Evolutionary conservation across 495 filamentous ascomycete species (phyloP), one percentile per base, ranked within the genome.

Genomic region (Apodospora peruviana): DNA sequence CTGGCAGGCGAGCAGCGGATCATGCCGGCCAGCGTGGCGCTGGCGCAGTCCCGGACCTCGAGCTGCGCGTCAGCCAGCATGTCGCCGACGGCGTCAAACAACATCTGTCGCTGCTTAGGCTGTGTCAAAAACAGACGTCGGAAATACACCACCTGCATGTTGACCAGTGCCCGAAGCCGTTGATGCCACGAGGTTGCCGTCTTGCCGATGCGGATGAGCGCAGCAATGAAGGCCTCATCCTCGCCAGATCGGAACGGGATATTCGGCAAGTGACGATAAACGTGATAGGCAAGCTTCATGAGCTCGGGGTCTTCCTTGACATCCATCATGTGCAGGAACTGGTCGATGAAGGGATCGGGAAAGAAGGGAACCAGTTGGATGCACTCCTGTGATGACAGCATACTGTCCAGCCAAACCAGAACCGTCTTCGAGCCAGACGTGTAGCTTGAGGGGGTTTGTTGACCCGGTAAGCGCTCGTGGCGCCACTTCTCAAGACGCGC

Each of bases 91-190:
- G 89, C 91, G 40, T 86, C 83, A 62, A 96, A 94, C 12, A 99
- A 81, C 40, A 77, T 77, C 51, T 88, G 77, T 48, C 93, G 87
- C 59, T 95, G 82, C 14, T 73, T 65, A 9, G 74, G 68, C n/a
- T 83, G 81, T 55, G 95, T 86, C n/a, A 96, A 73, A 77, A 99
- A 99, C 20, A 99, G 76, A 23, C 90, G 86, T 36, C 93, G 88
- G 82, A 97, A 99, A 73, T 95, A 99, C 61, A 99, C 85, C 59
- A 96, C 91, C 65, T 99, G 93, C 76, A 99, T 97, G 69, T 96
- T 97, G 70, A 99, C 95, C 56, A 97, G 82, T 21, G 95, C 88
- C n/a, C 93, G 83, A 32, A 99, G 77, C 19, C 93, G 87, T 65
- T 97, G 94, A 62, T 99, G 93, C 93, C 93, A 99, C n/a, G 85